Conservation (phyloP, 495 filamentous ascomycete genomes). For the Trichoderma asperelloides region DNA sequence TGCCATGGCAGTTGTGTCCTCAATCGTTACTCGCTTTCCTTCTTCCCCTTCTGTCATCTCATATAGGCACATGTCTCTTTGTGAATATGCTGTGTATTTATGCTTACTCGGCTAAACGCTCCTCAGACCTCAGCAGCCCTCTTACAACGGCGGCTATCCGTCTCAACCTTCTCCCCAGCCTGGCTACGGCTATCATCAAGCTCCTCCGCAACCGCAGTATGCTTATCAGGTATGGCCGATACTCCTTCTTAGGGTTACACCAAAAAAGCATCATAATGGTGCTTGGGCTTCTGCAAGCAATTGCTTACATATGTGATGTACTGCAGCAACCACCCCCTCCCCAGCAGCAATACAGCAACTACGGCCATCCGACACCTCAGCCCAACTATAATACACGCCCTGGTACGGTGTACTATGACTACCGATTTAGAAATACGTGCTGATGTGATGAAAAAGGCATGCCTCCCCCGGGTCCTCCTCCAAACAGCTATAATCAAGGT, state of each 20-base stretch:
- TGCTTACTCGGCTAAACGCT: conserved; percentile 13
- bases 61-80: background rate
- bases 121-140: conserved; percentile 15
- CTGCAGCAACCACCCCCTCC: conserved; percentile 3
- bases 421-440: background rate
- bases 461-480: conserved; percentile 17
- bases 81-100: conserved; percentile 11
- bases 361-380: conserved; percentile 32
- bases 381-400: conserved; percentile 33
- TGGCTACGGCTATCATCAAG: conserved; percentile 42
- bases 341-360: conserved; percentile 21
- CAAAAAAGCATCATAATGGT: background rate
- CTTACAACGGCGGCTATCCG: conserved; percentile 32
- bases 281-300: background rate
- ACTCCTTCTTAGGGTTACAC: background rate
- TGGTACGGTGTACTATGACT: conserved; percentile 21
- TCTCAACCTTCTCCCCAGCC: conserved; percentile 23
- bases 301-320: background rate
- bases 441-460: background rate
- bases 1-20: background rate
- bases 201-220: conserved; percentile 25
- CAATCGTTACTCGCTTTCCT: background rate
- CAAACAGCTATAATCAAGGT: conserved; percentile 46
- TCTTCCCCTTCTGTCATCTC: background rate
- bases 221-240: conserved; percentile 19